Percentiles rank a stretch among this genome's conserved stretches.
These are phyloP conservation scores for Neoboletus brunneissimus DNA, from an alignment of 768 basidiomycete genomes.

Conservation along the genomic window DNA sequence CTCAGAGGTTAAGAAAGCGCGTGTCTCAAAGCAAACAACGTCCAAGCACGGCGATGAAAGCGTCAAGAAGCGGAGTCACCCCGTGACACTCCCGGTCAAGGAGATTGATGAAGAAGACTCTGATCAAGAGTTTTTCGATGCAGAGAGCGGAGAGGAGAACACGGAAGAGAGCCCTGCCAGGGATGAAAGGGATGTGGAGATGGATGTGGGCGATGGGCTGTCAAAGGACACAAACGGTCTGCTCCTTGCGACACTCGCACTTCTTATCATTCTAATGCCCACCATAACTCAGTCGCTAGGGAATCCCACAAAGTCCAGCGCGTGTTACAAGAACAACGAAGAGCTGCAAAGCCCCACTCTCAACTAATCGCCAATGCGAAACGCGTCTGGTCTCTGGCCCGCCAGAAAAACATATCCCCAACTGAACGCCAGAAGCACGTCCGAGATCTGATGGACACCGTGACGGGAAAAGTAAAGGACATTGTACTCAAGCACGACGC, in stretches of 20 bases:
- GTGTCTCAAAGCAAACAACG: conserved; percentile 36
- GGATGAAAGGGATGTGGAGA: no score
- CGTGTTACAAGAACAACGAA: conserved; percentile 61
- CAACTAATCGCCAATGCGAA: conserved; percentile 69
- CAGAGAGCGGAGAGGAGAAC: conserved; percentile 32
- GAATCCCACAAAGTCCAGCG: conserved; percentile 76
- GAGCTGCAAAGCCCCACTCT: conserved; percentile 76
- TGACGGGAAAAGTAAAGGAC: conserved; percentile 80
- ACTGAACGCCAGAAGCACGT: conserved; percentile 75
- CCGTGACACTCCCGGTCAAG: conserved; percentile 45
- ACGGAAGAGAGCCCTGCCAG: conserved; percentile 18
- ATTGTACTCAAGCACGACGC: conserved; percentile 92
- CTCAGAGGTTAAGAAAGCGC: conserved; percentile 52
- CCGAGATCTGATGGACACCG: conserved; percentile 66
- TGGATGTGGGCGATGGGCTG: conserved; percentile 26
- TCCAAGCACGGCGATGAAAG: conserved; percentile 28
- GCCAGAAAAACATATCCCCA: conserved; percentile 65
- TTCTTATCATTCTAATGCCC: conserved; percentile 6
- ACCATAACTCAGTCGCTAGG: conserved; percentile 44
- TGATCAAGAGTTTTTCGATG: conserved; percentile 35
- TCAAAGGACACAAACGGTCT: conserved; percentile 61
- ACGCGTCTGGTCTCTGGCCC: conserved; percentile 70
- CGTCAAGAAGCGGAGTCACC: conserved; percentile 57
- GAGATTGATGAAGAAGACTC: conserved; percentile 37
- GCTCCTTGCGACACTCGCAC: conserved; percentile 13